Evolutionary conservation across 768 basidiomycete species (phyloP), one percentile per base, ranked within the genome.

Genomic region (Strobilomyces echinocephalus): DNA sequence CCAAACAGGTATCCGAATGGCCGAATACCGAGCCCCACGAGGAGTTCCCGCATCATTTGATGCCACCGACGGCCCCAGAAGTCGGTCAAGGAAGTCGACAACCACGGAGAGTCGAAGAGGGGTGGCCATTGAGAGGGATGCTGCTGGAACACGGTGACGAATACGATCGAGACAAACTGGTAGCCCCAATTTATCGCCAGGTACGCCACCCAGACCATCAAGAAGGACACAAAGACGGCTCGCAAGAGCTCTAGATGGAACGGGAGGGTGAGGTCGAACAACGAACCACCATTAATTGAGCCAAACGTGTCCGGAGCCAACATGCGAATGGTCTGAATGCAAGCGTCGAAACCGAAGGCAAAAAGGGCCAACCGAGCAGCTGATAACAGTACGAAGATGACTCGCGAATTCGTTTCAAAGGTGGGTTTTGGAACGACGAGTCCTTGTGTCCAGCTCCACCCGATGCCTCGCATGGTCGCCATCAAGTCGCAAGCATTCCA

Each of bases 61-160:
- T 88, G 87, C 86, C 85, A 88, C 26, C 81, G 73, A 45, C 58
- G 65, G 0, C 78, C 72, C 87, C 87, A 88, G 42, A 84, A 78
- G 8, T 86, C 78, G 38, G 73, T 70, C 44, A 88, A 61, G 8
- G 84, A 85, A 3, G 79, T 79, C 11, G 81, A 66, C 24, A 61
- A 43, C 78, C 80, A 87, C 3, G 86, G 87, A 6, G 69, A 40
- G 49, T 79, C 67, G 67, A 85, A 87, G 5, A 81, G 51, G 1
- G 83, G 85, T 0, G 85, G 86, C 81, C 84, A 87, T 47, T 81
- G 73, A 4, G 70, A 69, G 0, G 78, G 76, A 31, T 66, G 60
- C 56, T 84, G 81, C 4, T 63, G 60, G 26, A 85, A 73, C 31
- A 82, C 15, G 46, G 72, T 46, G 35, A 85, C 63, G 16, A 72